Evolutionary conservation across 257 asterid genomes (phyloP).

Genomic region (Nicotiana obtusifolia): DNA sequence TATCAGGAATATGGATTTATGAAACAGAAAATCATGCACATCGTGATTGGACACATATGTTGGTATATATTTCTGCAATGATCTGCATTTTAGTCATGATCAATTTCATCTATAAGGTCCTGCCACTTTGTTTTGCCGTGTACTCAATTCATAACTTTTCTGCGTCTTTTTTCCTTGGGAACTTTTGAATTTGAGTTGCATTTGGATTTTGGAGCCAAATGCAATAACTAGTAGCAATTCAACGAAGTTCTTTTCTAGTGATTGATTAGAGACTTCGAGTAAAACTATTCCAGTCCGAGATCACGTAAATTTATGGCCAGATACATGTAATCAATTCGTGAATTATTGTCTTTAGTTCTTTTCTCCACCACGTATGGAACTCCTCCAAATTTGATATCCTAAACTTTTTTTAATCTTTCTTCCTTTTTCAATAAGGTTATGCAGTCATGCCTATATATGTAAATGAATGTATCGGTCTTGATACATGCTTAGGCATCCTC

Average conservation of each 20-base stretch:
- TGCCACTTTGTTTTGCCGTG: not conserved
- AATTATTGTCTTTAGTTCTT: not conserved
- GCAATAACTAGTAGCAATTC: not conserved
- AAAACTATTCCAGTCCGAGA: not conserved
- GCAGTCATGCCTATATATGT: not conserved
- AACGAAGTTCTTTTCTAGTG: not conserved
- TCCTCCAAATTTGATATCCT: not conserved
- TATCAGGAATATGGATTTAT: not conserved
- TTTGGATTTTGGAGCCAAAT: not conserved
- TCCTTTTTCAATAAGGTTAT: not conserved
- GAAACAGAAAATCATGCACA: not conserved
- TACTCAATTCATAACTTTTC: not conserved
- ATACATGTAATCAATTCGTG: not conserved
- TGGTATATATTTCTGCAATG: not conserved
- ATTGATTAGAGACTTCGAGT: not conserved
- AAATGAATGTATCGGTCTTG: not conserved
- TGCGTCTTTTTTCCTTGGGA: not conserved
- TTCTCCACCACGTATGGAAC: not conserved
- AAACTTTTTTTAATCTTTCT: not conserved
- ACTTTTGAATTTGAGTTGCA: not conserved
- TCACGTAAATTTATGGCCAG: not conserved
- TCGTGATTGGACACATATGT: not conserved
- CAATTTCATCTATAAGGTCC: not conserved
- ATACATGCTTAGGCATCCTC: not conserved
- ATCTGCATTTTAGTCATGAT: not conserved